phyloP scores from a whole-genome alignment of 2,329 filamentous ascomycete genomes.

The Fusarium sp. region DNA sequence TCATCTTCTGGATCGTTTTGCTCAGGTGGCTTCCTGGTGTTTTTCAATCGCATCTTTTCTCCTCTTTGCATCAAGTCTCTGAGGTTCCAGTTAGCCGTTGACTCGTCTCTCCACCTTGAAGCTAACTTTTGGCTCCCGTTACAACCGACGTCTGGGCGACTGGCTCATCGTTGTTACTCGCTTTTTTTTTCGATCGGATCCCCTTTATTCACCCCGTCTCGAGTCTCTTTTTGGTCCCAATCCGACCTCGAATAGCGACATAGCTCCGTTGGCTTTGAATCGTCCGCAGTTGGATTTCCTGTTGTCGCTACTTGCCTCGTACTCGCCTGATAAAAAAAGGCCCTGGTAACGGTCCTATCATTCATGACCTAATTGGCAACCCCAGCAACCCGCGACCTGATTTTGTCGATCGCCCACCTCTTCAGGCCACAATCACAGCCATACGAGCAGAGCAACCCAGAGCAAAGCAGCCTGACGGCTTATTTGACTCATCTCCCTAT shows the following conservation, averaged over 20 bases:
- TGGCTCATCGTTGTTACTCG: constrained; percentile 35
- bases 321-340: constrained; percentile 29
- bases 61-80: neutral
- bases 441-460: constrained; percentile 19
- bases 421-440: constrained; percentile 24
- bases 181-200: constrained; percentile 34
- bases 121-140: constrained; percentile 39
- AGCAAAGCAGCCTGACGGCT: constrained; percentile 12
- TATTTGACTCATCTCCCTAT: constrained; percentile 5
- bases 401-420: constrained; percentile 30
- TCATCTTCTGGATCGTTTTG: constrained; percentile 25
- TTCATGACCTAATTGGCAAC: constrained; percentile 41
- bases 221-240: constrained; percentile 14
- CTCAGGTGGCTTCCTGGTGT: constrained; percentile 34
- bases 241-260: constrained; percentile 19
- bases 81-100: constrained; percentile 15
- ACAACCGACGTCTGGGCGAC: constrained; percentile 40
- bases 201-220: constrained; percentile 20
- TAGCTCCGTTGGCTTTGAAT: constrained; percentile 33
- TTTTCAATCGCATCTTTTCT: constrained; percentile 21
- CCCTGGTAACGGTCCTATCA: constrained; percentile 22
- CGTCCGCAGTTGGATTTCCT: constrained; percentile 13
- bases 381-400: constrained; percentile 34
- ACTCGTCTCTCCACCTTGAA: constrained; percentile 24
- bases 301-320: constrained; percentile 22